Conservation (phyloP, 2,329 filamentous ascomycete species). For the Dryadomyces quercus-mongolicae region DNA sequence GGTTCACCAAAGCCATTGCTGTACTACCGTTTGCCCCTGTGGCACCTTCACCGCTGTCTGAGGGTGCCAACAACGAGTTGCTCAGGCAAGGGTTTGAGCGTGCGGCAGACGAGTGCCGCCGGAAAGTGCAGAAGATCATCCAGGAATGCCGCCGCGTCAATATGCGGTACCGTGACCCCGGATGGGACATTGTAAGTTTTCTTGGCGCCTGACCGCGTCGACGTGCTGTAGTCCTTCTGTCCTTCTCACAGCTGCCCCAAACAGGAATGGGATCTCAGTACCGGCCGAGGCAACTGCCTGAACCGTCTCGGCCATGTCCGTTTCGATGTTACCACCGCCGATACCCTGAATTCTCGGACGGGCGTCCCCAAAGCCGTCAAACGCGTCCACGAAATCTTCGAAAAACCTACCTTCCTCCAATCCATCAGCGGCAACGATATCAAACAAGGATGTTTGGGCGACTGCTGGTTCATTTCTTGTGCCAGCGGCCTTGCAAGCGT, state of each 20-base stretch:
- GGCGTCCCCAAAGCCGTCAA: slow-evolving; percentile 62
- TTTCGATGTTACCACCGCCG: slow-evolving; percentile 36
- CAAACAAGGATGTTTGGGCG: slow-evolving; percentile 65
- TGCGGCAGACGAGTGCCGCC: slow-evolving; percentile 50
- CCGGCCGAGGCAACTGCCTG: slow-evolving; percentile 43
- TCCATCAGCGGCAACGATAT: slow-evolving; percentile 61
- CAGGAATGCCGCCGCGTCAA: slow-evolving; percentile 61
- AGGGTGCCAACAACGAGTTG: slow-evolving; percentile 50
- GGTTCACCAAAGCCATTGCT: slow-evolving; percentile 52
- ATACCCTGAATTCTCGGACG: slow-evolving; percentile 25
- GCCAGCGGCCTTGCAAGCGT: slow-evolving; percentile 67
- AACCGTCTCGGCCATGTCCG: slow-evolving; percentile 39
- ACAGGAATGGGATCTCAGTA: slow-evolving; percentile 57
- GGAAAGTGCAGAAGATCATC: slow-evolving; percentile 49
- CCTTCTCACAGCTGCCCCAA: background rate
- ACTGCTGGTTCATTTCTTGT: slow-evolving; percentile 75
- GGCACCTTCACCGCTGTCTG: slow-evolving; percentile 33
- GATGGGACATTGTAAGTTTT: slow-evolving; percentile 38
- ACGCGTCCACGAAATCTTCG: slow-evolving; percentile 61
- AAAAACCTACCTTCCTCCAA: slow-evolving; percentile 56
- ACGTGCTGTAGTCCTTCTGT: slow-evolving; percentile 18
- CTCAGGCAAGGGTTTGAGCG: slow-evolving; percentile 49
- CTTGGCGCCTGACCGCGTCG: too few species aligned
- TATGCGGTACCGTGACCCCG: slow-evolving; percentile 63
- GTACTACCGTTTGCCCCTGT: slow-evolving; percentile 54